Percentiles rank a stretch among this genome's conserved stretches.
Conservation (phyloP, 345 rosid species). For the Aquilaria sinensis region DNA sequence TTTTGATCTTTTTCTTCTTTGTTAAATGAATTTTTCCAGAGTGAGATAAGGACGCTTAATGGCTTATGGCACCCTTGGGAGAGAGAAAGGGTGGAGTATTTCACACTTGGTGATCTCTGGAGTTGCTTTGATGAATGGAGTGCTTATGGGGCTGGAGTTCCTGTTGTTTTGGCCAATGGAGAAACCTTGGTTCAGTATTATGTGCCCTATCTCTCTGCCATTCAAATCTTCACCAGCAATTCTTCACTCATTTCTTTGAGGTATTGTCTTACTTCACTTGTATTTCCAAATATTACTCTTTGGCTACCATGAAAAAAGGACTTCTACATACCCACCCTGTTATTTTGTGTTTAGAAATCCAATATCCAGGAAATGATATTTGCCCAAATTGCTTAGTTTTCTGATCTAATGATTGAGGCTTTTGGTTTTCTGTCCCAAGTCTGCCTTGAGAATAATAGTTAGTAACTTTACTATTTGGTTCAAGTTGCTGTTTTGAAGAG, state of each 20-base stretch:
- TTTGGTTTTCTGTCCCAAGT: too few species aligned
- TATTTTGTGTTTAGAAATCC: background rate
- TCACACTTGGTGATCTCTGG: slow-evolving; percentile 68
- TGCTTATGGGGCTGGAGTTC: slow-evolving; percentile 57
- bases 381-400: background rate
- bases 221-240: slow-evolving; percentile 55
- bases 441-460: too few species aligned
- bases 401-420: slow-evolving; percentile 3
- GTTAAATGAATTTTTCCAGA: slow-evolving; percentile 22
- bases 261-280: too few species aligned
- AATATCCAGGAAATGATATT: background rate
- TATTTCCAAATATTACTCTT: too few species aligned
- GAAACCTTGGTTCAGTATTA: slow-evolving; percentile 49
- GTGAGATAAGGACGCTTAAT: slow-evolving; percentile 37
- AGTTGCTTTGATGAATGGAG: slow-evolving; percentile 63
- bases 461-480: too few species aligned
- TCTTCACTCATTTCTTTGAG: slow-evolving; percentile 3
- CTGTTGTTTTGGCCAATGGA: slow-evolving; percentile 23
- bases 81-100: slow-evolving; percentile 43
- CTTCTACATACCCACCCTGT: background rate
- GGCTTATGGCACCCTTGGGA: slow-evolving; percentile 45
- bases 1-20: background rate
- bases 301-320: too few species aligned
- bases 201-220: slow-evolving; percentile 68
- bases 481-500: too few species aligned